A percentile compares a stretch with the other conserved stretches of the same genome.
These are phyloP conservation scores for Yamadazyma aaseri DNA, from an alignment of 1,139 yeast species.

Conservation along the genomic window DNA sequence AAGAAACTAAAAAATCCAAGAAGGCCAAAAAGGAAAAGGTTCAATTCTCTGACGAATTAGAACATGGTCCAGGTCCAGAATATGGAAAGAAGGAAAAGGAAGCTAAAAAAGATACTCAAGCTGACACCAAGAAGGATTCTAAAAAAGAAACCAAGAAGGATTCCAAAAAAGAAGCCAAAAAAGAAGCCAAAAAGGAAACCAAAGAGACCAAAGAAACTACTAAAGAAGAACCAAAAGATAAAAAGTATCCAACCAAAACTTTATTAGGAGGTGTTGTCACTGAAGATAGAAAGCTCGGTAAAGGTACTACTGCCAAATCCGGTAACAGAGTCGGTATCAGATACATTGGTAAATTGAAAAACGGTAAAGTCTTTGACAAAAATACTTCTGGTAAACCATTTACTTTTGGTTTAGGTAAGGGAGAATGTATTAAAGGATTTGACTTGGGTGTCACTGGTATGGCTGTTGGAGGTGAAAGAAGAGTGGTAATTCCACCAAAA, in stretches of 20 bases:
- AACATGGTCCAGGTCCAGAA: slow-evolving; percentile 81
- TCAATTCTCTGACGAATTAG: slow-evolving; percentile 84
- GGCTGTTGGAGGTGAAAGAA: slow-evolving; percentile 99
- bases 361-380: slow-evolving; percentile 95
- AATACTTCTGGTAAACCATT: slow-evolving; percentile 98
- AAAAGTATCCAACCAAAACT: slow-evolving; percentile 66
- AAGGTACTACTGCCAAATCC: slow-evolving; percentile 83
- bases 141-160: slow-evolving; percentile 23
- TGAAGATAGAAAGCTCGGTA: slow-evolving; percentile 90
- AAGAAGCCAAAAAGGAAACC: slow-evolving; percentile 21
- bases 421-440: slow-evolving; percentile 98
- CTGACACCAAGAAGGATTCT: slow-evolving; percentile 14
- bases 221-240: slow-evolving; percentile 22
- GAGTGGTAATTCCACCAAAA: slow-evolving; percentile 92
- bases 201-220: slow-evolving; percentile 24
- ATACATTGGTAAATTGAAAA: slow-evolving; percentile 95
- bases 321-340: slow-evolving; percentile 94
- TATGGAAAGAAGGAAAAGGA: slow-evolving; percentile 20
- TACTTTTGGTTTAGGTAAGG: slow-evolving; percentile 85
- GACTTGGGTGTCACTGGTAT: slow-evolving; percentile 98
- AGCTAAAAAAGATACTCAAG: slow-evolving; percentile 25
- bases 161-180: slow-evolving; percentile 21
- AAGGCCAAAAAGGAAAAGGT: slow-evolving; percentile 59
- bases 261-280: slow-evolving; percentile 90
- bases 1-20: slow-evolving; percentile 32